Evolutionary conservation across 2,329 filamentous ascomycete genomes (phyloP).

Genomic region (Curvularia spicifera): DNA sequence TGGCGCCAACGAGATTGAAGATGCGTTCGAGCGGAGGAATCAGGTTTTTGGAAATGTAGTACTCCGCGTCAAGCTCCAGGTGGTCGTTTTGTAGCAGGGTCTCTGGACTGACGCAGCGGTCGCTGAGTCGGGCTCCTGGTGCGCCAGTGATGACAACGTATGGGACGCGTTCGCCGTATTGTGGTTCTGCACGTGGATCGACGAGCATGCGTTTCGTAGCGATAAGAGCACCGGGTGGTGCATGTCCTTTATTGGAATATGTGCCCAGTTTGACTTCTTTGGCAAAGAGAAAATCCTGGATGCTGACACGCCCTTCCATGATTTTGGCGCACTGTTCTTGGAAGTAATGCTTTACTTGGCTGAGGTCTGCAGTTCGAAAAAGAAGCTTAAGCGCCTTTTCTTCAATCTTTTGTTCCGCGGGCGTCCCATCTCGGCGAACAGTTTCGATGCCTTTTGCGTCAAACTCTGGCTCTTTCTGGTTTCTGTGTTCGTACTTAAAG

Average conservation of each 20-base stretch:
- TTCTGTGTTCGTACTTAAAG: slow-evolving; percentile 87
- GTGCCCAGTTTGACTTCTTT: slow-evolving; percentile 88
- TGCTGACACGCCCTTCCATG: slow-evolving; percentile 83
- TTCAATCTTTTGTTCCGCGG: slow-evolving; percentile 94
- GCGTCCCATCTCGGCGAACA: slow-evolving; percentile 90
- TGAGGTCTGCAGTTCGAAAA: slow-evolving; percentile 88
- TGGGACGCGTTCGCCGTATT: slow-evolving; percentile 92
- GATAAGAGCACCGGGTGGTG: slow-evolving; percentile 87
- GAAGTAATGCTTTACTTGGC: slow-evolving; percentile 87
- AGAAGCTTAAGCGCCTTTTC: slow-evolving; percentile 88
- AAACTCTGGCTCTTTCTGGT: slow-evolving; percentile 82
- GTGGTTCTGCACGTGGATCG: slow-evolving; percentile 85
- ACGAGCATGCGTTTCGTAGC: slow-evolving; percentile 84
- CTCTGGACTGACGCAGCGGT: slow-evolving; percentile 89
- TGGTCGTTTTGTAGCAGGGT: slow-evolving; percentile 77
- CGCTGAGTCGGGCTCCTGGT: slow-evolving; percentile 82
- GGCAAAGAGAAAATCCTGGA: slow-evolving; percentile 96
- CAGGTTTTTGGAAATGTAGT: slow-evolving; percentile 95
- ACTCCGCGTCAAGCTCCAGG: slow-evolving; percentile 86
- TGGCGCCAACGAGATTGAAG: slow-evolving; percentile 93
- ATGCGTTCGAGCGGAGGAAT: slow-evolving; percentile 95
- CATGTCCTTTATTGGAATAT: slow-evolving; percentile 79
- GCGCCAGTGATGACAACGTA: slow-evolving; percentile 92
- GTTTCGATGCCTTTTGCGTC: slow-evolving; percentile 99
- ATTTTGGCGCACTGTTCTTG: slow-evolving; percentile 90